Evolutionary conservation across 2,329 filamentous ascomycete genomes (phyloP).

Genomic region (Aspergillus ruber): DNA sequence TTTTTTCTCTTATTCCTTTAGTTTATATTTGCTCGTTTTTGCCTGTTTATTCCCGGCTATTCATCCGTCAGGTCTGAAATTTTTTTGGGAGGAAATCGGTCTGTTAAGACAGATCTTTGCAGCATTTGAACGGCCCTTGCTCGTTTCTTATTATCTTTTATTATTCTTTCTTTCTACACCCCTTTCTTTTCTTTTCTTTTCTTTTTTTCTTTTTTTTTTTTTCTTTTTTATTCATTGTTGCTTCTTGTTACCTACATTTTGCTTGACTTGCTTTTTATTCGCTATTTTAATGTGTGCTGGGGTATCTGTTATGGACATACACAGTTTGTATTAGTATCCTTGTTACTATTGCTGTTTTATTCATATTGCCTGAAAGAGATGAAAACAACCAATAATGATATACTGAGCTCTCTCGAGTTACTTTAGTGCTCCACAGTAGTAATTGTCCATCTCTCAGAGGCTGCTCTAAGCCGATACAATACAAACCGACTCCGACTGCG

Average conservation of each 20-base stretch:
- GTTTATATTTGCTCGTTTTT: neutral
- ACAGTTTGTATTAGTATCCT: neutral
- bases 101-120: constrained; percentile 7
- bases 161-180: neutral
- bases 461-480: neutral
- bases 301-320: constrained; percentile 4
- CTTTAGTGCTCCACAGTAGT: neutral
- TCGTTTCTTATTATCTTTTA: constrained; percentile 5
- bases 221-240: neutral
- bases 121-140: constrained; percentile 3
- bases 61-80: neutral
- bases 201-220: constrained; percentile 1
- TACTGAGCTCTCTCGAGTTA: neutral
- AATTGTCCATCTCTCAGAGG: neutral
- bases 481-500: neutral
- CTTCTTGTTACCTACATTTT: constrained; percentile 9
- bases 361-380: neutral
- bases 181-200: constrained; percentile 1
- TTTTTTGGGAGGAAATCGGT: constrained; percentile 6
- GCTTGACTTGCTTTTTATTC: neutral
- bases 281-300: constrained; percentile 12
- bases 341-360: neutral
- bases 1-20: constrained; percentile 1
- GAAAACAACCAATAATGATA: neutral
- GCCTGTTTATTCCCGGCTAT: neutral